Evolutionary conservation across 768 basidiomycete genomes (phyloP).

Genomic region (Boletus pseudopeckii): DNA sequence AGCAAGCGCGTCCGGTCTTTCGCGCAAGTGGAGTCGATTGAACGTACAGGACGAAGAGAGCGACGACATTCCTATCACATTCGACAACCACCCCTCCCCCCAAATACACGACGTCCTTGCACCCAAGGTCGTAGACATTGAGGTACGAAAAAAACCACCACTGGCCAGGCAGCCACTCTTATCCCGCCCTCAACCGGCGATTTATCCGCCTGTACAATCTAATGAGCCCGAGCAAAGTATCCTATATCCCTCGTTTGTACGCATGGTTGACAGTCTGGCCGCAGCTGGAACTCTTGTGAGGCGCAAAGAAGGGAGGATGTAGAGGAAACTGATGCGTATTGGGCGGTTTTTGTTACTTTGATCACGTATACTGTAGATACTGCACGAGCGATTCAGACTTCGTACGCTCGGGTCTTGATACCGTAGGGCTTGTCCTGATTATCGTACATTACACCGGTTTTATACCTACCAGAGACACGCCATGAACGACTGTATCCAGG

Average conservation of each 20-base stretch:
- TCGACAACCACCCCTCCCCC: slow-evolving; percentile 23
- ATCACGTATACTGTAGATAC: neutral
- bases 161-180: slow-evolving; percentile 6
- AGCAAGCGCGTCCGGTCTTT: slow-evolving; percentile 9
- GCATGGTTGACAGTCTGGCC: slow-evolving; percentile 22
- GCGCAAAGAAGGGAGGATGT: neutral
- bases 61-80: slow-evolving; percentile 10
- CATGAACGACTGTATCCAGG: neutral
- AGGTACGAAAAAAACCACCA: slow-evolving; percentile 11
- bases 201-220: slow-evolving; percentile 15
- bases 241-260: slow-evolving; percentile 20
- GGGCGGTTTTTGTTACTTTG: neutral
- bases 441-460: neutral
- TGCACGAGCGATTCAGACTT: neutral
- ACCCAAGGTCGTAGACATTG: slow-evolving; percentile 2
- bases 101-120: neutral
- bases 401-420: neutral
- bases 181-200: slow-evolving; percentile 22
- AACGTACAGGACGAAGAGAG: slow-evolving; percentile 22
- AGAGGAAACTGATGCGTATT: neutral
- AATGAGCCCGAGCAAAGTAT: slow-evolving; percentile 16
- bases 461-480: too few species aligned
- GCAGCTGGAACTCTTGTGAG: slow-evolving; percentile 15
- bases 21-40: slow-evolving; percentile 34
- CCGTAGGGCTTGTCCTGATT: neutral